Percentiles rank a stretch among this genome's conserved stretches.
Evolutionary conservation across 805 yeast species (phyloP).

Genomic region (Candida railenensis): DNA sequence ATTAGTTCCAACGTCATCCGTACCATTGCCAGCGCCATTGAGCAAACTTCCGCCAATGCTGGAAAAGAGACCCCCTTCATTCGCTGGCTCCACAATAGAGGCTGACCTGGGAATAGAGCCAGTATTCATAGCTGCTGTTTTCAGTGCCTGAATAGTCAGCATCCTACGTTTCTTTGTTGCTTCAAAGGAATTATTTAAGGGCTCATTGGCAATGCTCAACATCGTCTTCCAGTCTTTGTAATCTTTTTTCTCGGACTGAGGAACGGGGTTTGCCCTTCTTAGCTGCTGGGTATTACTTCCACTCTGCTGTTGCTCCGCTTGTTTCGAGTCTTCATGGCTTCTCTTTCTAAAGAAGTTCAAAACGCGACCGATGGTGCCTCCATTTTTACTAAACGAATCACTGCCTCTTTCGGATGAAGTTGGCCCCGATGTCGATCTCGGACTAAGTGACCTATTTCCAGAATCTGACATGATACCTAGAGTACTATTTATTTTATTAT

Average conservation of each 20-base stretch:
- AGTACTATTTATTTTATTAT: too few species aligned
- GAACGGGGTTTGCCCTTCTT: too few species aligned
- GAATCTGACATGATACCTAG: not conserved
- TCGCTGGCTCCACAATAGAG: slow-evolving; percentile 6
- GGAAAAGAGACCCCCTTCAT: not conserved
- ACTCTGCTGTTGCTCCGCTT: not conserved
- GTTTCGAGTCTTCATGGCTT: not conserved
- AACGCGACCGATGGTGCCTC: not conserved
- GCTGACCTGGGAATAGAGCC: slow-evolving; percentile 26
- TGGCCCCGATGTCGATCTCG: not conserved
- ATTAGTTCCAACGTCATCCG: not conserved
- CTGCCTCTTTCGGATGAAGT: not conserved
- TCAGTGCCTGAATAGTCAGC: slow-evolving; percentile 17
- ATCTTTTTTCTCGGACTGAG: not conserved
- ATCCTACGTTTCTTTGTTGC: slow-evolving; percentile 28
- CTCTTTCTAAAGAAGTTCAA: not conserved
- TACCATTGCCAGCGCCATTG: not conserved
- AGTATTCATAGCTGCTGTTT: slow-evolving; percentile 1
- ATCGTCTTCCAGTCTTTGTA: not conserved
- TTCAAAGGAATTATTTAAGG: slow-evolving; percentile 20
- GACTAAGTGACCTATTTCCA: not conserved
- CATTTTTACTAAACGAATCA: not conserved
- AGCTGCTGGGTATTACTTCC: too few species aligned
- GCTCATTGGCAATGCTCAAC: slow-evolving; percentile 12
- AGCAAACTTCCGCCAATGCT: not conserved